These are phyloP conservation scores for Ulvella scutata DNA, from an alignment of 139 green algal species.

Conservation along the genomic window DNA sequence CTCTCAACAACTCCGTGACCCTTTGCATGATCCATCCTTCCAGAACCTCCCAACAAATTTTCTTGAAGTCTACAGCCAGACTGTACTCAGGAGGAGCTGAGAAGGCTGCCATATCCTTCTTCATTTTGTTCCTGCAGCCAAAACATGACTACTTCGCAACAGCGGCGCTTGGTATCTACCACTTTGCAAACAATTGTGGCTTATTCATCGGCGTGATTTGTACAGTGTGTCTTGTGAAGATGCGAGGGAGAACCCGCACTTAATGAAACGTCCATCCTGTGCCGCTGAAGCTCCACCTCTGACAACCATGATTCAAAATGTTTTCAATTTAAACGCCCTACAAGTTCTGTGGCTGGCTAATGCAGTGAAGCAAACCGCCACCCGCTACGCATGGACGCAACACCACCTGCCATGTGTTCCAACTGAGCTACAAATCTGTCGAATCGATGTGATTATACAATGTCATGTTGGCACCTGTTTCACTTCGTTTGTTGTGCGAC, in stretches of 20 bases:
- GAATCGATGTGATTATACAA: no score
- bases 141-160: background rate
- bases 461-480: no score
- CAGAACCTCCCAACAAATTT: slow-evolving; percentile 80
- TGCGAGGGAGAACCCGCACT: background rate
- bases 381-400: no score
- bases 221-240: background rate
- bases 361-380: background rate
- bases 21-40: slow-evolving; percentile 82
- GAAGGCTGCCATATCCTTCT: slow-evolving; percentile 44
- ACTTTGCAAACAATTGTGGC: background rate
- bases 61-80: slow-evolving; percentile 54
- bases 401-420: no score
- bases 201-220: background rate
- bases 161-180: background rate
- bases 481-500: no score
- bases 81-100: slow-evolving; percentile 70
- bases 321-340: no score
- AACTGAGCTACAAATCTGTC: no score
- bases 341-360: background rate
- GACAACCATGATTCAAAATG: background rate
- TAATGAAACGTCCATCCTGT: background rate
- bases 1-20: slow-evolving; percentile 80
- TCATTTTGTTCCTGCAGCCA: slow-evolving; percentile 50
- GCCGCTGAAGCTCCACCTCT: background rate